phyloP scores from a whole-genome alignment of 495 filamentous ascomycete genomes.

The Hypoxylon cercidicola region DNA sequence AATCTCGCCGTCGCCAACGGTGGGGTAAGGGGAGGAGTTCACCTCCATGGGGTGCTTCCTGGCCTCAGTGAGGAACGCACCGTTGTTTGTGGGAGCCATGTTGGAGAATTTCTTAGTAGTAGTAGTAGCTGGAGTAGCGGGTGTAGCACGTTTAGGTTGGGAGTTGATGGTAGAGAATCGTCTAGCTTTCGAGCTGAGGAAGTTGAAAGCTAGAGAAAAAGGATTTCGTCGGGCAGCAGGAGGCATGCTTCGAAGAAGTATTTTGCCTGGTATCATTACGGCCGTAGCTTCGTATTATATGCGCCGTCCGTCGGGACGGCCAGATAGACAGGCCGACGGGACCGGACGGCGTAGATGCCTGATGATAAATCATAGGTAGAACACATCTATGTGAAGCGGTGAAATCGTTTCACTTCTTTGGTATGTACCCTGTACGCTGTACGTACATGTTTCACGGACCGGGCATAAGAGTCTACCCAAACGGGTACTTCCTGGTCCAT shows the following conservation, averaged over 20 bases:
- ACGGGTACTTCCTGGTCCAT: not conserved
- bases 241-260: not conserved
- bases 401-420: not conserved
- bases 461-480: not conserved
- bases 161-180: not conserved
- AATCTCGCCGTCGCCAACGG: constrained; percentile 26
- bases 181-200: constrained; percentile 4
- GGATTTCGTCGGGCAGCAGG: constrained; percentile 4
- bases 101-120: constrained; percentile 3
- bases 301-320: constrained; percentile 3
- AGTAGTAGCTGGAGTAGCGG: not conserved
- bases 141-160: not conserved
- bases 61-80: constrained; percentile 15
- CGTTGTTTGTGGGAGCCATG: constrained; percentile 39
- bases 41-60: constrained; percentile 24
- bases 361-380: not conserved
- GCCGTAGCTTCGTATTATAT: not conserved
- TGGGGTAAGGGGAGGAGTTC: constrained; percentile 31
- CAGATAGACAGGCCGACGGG: constrained; percentile 4
- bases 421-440: too few species aligned
- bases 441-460: constrained; percentile 2
- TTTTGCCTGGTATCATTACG: constrained; percentile 5
- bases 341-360: not conserved
- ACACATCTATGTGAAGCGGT: not conserved
- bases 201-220: not conserved